Evolutionary conservation across 2,329 filamentous ascomycete genomes (phyloP), one percentile per base, ranked within the genome.

Genomic region (Colletotrichum lindemuthianum): DNA sequence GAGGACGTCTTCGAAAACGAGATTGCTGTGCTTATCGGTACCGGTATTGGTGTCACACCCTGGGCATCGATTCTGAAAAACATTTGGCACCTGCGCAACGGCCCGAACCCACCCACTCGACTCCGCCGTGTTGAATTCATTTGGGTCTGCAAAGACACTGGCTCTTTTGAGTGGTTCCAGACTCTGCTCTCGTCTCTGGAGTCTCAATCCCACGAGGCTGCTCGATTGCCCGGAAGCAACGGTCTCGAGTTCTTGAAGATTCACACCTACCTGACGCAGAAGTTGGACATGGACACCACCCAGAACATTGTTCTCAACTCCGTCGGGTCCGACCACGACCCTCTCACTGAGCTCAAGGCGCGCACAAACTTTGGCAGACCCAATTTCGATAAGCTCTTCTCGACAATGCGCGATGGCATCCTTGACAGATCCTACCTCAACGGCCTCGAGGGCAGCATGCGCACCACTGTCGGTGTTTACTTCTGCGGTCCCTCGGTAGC

Each of bases 111-210:
- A 32, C 94, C 95, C 1, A 89, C 88, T 53, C 92, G 95, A 74
- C 89, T 99, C 50, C 92, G 93, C 65, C 91, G 96, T 76, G 95
- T 99, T 37, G 96, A 99, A 77, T 99, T 99, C 79, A 96, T 99
- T 82, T 99, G 96, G 96, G 90, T 98, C 55, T 97, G 95, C 86
- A 96, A 92, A 77, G 94, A 97, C 74, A 97, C 94, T 0, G 91
- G 88, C 39, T 97, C 94, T 0, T 99, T 99, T 73, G 96, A 98
- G 80, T 99, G 96, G 96, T 98, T 99, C 84, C 96, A 99, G 76
- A 93, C 92, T 2, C 88, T 99, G 1, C 86, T 99, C 13, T 92
- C 92, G 0, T 96, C 92, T 0, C 90, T 99, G 24, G 96, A 99
- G 78, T 85, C 89, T 40, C 96, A 99, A 75, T 94, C 91, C 53